These are phyloP conservation scores for Alternaria tenuissima DNA, from an alignment of 2,329 filamentous ascomycete genomes.

Conservation along the genomic window DNA sequence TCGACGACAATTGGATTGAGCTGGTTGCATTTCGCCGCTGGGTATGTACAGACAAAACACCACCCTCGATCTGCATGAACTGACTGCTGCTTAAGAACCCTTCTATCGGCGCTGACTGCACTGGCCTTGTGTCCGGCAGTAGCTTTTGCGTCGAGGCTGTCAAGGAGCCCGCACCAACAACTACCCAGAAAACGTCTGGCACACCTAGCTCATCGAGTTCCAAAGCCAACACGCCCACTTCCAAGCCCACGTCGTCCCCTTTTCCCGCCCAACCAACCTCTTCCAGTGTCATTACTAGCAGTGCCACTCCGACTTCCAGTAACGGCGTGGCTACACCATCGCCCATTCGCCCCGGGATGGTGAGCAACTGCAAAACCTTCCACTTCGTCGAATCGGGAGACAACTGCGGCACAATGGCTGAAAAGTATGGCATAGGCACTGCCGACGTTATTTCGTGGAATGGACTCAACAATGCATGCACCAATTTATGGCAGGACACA, in stretches of 20 bases:
- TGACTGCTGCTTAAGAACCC: background rate
- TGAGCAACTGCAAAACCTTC: background rate
- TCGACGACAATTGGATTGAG: background rate
- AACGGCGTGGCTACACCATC: background rate
- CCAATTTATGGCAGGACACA: too few relatives aligned
- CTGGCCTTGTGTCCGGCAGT: background rate
- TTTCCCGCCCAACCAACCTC: too few relatives aligned
- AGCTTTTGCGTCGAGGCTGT: background rate
- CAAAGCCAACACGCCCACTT: background rate
- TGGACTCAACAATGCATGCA: too few relatives aligned
- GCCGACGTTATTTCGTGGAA: too few relatives aligned
- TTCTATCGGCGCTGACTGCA: background rate
- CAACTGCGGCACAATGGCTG: too few relatives aligned
- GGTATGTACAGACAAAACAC: background rate
- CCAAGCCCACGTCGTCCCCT: too few relatives aligned
- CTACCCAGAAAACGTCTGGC: background rate
- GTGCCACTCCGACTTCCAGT: background rate
- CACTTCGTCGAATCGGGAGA: background rate
- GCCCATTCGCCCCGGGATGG: background rate
- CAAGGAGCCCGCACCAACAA: background rate
- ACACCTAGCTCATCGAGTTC: background rate
- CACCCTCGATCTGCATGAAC: too few relatives aligned
- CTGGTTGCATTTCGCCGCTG: background rate
- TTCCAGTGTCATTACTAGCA: too few relatives aligned
- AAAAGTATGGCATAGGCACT: too few relatives aligned